Percentiles rank a stretch among this genome's conserved stretches.
Conservation (phyloP, 306 rosid genomes). For the Quercus engelmannii region DNA sequence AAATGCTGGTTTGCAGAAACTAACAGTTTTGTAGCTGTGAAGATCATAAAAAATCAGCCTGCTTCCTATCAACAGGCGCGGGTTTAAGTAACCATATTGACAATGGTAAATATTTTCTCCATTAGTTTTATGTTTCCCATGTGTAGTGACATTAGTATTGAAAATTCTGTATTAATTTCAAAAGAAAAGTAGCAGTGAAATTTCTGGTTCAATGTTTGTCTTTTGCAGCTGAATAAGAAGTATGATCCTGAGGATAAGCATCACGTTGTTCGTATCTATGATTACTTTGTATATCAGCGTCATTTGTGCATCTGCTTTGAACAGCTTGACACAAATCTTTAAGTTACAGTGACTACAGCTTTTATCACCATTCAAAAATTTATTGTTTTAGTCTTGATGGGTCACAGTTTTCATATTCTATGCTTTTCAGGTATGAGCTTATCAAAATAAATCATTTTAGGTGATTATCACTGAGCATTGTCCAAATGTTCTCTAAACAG, state of each 20-base stretch:
- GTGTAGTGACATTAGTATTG: background rate
- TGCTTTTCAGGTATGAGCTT: slow-evolving; percentile 81
- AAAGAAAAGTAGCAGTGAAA: slow-evolving; percentile 7
- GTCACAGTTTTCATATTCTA: slow-evolving; percentile 30
- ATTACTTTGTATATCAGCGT: slow-evolving; percentile 87
- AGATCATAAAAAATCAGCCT: slow-evolving; percentile 95
- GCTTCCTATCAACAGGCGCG: slow-evolving; percentile 98
- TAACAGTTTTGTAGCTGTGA: slow-evolving; percentile 79
- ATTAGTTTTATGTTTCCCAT: slow-evolving; percentile 8
- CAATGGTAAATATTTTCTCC: slow-evolving; percentile 49
- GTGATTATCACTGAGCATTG: slow-evolving; percentile 90
- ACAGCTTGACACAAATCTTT: slow-evolving; percentile 92
- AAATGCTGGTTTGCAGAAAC: slow-evolving; percentile 89
- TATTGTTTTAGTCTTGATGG: slow-evolving; percentile 19
- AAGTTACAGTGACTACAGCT: slow-evolving; percentile 36
- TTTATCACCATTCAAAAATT: background rate
- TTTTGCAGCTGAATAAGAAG: slow-evolving; percentile 85
- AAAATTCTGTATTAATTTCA: background rate
- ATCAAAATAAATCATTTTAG: slow-evolving; percentile 95
- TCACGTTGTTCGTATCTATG: slow-evolving; percentile 95
- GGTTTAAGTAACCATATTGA: slow-evolving; percentile 97
- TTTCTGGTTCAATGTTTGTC: slow-evolving; percentile 5
- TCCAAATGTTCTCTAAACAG: slow-evolving; percentile 94
- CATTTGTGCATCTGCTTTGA: slow-evolving; percentile 99
- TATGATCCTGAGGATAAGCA: slow-evolving; percentile 99